Conservation (phyloP, 139 green algal genomes). For the Picochlorum sp. region DNA sequence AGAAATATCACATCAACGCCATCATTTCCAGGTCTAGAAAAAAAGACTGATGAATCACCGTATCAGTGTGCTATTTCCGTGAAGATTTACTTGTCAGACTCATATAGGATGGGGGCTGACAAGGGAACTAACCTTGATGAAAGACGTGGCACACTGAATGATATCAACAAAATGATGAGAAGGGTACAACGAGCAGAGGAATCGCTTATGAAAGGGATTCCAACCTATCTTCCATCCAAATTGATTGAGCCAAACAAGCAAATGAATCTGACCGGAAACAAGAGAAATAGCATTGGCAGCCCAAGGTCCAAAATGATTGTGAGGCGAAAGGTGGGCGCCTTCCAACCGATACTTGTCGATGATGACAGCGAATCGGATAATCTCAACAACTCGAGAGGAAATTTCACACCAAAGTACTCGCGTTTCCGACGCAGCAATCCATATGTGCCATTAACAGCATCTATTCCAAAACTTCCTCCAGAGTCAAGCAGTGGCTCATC, state of each 20-base stretch:
- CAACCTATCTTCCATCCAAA: slow-evolving; percentile 13
- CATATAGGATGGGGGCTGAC: not conserved
- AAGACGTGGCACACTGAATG: not conserved
- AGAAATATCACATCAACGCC: not conserved
- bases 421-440: not conserved
- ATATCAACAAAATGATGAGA: slow-evolving; percentile 18
- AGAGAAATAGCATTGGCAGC: no score
- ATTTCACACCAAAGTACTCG: not conserved
- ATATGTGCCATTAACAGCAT: not conserved
- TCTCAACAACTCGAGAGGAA: not conserved
- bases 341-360: not conserved
- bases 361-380: not conserved
- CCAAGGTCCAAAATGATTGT: not conserved
- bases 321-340: not conserved
- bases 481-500: no score
- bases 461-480: not conserved
- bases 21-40: not conserved
- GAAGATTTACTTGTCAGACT: slow-evolving; percentile 1
- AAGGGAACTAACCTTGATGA: not conserved
- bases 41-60: not conserved
- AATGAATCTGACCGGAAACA: not conserved
- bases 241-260: not conserved
- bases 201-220: slow-evolving; percentile 25
- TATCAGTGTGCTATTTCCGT: not conserved
- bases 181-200: slow-evolving; percentile 21